phyloP scores from a whole-genome alignment of 768 basidiomycete species.

The Holtermannia corniformis region DNA sequence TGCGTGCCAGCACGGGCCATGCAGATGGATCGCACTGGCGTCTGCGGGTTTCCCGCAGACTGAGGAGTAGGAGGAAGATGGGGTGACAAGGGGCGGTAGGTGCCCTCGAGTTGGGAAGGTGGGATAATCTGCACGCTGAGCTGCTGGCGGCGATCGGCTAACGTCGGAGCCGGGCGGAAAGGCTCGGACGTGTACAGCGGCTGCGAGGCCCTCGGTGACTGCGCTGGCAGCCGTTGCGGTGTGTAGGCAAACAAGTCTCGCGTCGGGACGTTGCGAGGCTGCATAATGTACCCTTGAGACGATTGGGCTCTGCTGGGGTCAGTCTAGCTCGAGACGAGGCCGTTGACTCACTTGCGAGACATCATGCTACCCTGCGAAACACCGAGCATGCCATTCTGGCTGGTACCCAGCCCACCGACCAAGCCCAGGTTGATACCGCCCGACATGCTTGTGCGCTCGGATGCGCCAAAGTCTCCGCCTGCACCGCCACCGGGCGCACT shows the following conservation, averaged over 20 bases:
- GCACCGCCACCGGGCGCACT: constrained; percentile 24
- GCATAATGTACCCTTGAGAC: constrained; percentile 17
- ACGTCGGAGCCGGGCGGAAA: constrained; percentile 13
- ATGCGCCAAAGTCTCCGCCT: not conserved
- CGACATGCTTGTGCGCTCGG: too few species aligned
- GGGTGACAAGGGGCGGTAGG: constrained; percentile 10
- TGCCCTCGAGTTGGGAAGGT: constrained; percentile 4
- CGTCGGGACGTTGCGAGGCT: constrained; percentile 20
- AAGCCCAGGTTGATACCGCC: not conserved
- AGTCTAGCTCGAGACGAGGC: not conserved
- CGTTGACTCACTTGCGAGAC: constrained; percentile 26
- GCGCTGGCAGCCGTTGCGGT: constrained; percentile 20
- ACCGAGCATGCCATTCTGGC: constrained; percentile 20
- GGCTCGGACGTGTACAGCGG: constrained; percentile 25
- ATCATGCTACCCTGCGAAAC: constrained; percentile 21
- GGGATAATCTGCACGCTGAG: constrained; percentile 21
- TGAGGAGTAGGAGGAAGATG: constrained; percentile 15
- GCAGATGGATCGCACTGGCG: constrained; percentile 9
- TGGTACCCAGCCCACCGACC: not conserved
- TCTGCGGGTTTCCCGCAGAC: constrained; percentile 12
- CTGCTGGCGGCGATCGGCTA: not conserved
- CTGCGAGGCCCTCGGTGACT: constrained; percentile 17
- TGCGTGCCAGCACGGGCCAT: constrained; percentile 29
- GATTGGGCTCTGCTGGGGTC: constrained; percentile 12
- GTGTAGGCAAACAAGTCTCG: constrained; percentile 27